Conservation (phyloP, 352 stramenopile genomes). For the Pythium aquatile region DNA sequence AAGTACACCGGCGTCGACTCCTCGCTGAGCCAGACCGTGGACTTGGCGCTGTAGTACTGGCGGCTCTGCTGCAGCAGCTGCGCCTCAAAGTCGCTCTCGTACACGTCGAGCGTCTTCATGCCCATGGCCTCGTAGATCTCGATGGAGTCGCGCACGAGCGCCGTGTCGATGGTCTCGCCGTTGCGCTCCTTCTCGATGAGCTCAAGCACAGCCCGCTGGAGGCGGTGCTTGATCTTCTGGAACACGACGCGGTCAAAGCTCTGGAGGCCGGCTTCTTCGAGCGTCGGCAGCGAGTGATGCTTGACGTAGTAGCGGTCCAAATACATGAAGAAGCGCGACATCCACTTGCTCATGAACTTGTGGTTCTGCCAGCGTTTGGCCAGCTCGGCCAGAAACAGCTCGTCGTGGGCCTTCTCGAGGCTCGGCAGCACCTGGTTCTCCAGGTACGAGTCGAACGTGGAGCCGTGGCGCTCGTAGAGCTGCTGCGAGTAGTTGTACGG, state of each 20-base stretch:
- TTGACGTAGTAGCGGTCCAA: constrained; percentile 98
- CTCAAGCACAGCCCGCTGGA: constrained; percentile 91
- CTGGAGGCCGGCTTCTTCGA: constrained; percentile 90
- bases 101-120: constrained; percentile 95
- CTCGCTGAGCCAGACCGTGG: constrained; percentile 96
- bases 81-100: constrained; percentile 94
- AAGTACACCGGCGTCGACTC: constrained; percentile 98
- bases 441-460: constrained; percentile 88
- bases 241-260: constrained; percentile 85
- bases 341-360: constrained; percentile 99
- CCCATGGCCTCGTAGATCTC: constrained; percentile 99
- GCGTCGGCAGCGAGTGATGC: constrained; percentile 96
- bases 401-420: constrained; percentile 87
- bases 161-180: constrained; percentile 96
- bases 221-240: constrained; percentile 78
- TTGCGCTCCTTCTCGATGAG: constrained; percentile 98
- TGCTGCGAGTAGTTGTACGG: constrained; percentile 99
- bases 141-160: constrained; percentile 95
- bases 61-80: constrained; percentile 92
- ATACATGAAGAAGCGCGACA: constrained; percentile 99
- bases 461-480: constrained; percentile 96
- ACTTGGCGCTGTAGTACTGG: constrained; percentile 96
- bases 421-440: constrained; percentile 88
- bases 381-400: constrained; percentile 97
- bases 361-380: constrained; percentile 98